phyloP scores from a whole-genome alignment of 305 asterid species.

The Fraxinus dipetala region DNA sequence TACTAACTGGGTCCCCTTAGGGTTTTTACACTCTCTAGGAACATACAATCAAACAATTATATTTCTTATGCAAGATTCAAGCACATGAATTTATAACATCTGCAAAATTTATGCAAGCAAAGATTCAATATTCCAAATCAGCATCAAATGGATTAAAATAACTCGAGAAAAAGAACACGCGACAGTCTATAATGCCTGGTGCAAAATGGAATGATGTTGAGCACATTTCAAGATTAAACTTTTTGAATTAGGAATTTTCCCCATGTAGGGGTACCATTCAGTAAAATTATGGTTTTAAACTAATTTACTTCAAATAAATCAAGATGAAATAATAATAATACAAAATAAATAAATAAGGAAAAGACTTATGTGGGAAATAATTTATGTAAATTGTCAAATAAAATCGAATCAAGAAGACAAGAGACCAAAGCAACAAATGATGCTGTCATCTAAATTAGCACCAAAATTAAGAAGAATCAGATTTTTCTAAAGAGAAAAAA shows the following conservation, averaged over 20 bases:
- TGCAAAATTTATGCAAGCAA: not conserved
- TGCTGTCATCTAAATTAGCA: not conserved
- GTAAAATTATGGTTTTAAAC: not conserved
- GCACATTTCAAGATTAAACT: not conserved
- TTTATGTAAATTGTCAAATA: not conserved
- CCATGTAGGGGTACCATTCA: not conserved
- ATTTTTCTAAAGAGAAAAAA: not conserved
- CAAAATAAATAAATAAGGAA: not conserved
- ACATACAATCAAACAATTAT: not conserved
- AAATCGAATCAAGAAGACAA: not conserved
- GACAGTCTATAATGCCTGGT: not conserved
- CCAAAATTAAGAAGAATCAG: not conserved
- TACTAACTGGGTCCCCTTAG: not conserved
- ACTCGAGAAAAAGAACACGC: not conserved
- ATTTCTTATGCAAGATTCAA: not conserved
- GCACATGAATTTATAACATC: not conserved
- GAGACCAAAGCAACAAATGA: not conserved
- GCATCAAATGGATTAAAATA: not conserved
- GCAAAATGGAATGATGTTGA: not conserved
- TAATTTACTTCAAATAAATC: not conserved
- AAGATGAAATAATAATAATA: not conserved
- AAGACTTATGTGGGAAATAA: not conserved
- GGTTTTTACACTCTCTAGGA: not conserved
- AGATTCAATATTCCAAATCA: not conserved
- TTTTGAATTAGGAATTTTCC: not conserved